Percentiles rank a stretch among this genome's conserved stretches.
phyloP scores from a whole-genome alignment of 441 rosid species.

The Bruguiera hainesii region DNA sequence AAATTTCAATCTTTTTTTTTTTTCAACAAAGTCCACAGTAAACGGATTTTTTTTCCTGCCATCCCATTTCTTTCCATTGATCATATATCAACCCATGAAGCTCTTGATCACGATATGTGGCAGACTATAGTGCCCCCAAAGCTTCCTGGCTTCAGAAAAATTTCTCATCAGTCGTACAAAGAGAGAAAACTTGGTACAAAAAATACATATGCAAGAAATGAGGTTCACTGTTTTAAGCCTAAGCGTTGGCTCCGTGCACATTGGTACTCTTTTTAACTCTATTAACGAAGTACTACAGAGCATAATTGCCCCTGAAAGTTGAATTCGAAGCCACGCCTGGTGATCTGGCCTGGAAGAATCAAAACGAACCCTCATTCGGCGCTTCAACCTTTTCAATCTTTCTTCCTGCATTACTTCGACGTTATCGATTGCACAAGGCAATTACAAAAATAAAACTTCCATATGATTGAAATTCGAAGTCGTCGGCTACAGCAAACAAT shows the following conservation, averaged over 20 bases:
- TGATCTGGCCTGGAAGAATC: conserved; percentile 72
- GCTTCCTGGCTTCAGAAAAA: conserved; percentile 45
- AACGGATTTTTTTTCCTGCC: conserved; percentile 96
- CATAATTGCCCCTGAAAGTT: too few species aligned
- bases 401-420: conserved; percentile 47
- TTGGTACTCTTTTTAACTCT: too few species aligned
- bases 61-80: conserved; percentile 96
- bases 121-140: conserved; percentile 74
- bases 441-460: too few species aligned
- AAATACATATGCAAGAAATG: not conserved
- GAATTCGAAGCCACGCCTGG: conserved; percentile 39
- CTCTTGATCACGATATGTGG: conserved; percentile 64
- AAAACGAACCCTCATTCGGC: conserved; percentile 64
- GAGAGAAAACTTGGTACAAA: not conserved
- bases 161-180: not conserved
- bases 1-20: too few species aligned
- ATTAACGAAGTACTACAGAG: not conserved
- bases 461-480: too few species aligned
- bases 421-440: too few species aligned
- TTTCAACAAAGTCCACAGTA: conserved; percentile 34
- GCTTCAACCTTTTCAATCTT: conserved; percentile 59
- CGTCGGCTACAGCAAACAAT: too few species aligned
- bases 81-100: conserved; percentile 71
- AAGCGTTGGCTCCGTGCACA: too few species aligned
- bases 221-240: too few species aligned